Conservation (phyloP, 106 monocot genomes). For the Dioscorea zingiberensis region DNA sequence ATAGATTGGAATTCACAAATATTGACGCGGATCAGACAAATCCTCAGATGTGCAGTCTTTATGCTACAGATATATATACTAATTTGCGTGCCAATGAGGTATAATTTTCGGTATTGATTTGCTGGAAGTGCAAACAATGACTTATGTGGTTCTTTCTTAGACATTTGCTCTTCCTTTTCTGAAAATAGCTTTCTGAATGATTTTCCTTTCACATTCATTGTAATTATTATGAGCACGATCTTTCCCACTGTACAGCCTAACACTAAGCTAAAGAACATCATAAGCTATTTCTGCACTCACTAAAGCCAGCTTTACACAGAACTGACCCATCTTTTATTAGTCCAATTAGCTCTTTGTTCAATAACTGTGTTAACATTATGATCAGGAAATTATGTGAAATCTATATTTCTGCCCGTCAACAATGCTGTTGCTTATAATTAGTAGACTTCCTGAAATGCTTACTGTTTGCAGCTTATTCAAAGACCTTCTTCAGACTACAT, state of each 20-base stretch:
- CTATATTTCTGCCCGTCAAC: too few relatives aligned
- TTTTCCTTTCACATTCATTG: not conserved
- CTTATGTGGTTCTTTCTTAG: not conserved
- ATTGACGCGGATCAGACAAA: constrained; percentile 72
- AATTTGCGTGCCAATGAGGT: constrained; percentile 74
- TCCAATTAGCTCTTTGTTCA: too few relatives aligned
- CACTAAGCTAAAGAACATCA: too few relatives aligned
- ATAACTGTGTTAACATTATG: too few relatives aligned
- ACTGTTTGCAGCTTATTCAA: constrained; percentile 44
- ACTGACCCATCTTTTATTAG: too few relatives aligned
- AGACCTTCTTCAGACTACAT: constrained; percentile 65
- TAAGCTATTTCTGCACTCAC: too few relatives aligned
- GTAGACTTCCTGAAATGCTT: not conserved
- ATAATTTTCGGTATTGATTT: not conserved
- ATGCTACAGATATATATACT: constrained; percentile 65
- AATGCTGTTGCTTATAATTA: too few relatives aligned
- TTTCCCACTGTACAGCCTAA: too few relatives aligned
- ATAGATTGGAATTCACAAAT: constrained; percentile 27
- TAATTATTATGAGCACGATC: not conserved
- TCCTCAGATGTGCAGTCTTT: constrained; percentile 72
- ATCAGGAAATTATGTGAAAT: too few relatives aligned
- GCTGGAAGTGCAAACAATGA: too few relatives aligned
- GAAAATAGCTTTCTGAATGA: not conserved
- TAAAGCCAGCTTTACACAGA: too few relatives aligned
- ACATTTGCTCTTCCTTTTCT: too few relatives aligned